A percentile compares a stretch with the other conserved stretches of the same genome.
These are phyloP conservation scores for Fennellomyces sp. DNA, from an alignment of 371 early-diverging fungal genomes.

Conservation along the genomic window DNA sequence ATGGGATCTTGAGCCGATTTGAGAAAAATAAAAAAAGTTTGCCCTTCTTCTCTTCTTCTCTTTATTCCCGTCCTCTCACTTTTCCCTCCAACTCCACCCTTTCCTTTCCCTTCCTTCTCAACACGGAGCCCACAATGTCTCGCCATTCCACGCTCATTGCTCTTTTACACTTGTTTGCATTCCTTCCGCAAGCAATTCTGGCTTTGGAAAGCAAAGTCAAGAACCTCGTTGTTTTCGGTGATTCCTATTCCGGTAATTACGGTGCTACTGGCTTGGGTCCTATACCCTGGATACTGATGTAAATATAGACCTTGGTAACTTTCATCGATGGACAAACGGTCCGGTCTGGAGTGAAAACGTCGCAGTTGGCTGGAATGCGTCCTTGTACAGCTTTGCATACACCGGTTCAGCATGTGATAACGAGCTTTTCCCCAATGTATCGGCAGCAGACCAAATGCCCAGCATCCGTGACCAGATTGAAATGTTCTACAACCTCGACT, in stretches of 20 bases:
- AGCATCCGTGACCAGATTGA: slow-evolving; percentile 50
- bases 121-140: background rate
- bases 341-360: slow-evolving; percentile 51
- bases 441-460: slow-evolving; percentile 24
- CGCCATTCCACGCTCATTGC: slow-evolving; percentile 3
- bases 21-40: background rate
- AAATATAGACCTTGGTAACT: slow-evolving; percentile 45
- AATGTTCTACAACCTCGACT: slow-evolving; percentile 30
- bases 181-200: background rate
- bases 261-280: too few relatives aligned
- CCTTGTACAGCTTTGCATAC: slow-evolving; percentile 44
- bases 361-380: slow-evolving; percentile 44
- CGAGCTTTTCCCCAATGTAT: slow-evolving; percentile 25
- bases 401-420: slow-evolving; percentile 47
- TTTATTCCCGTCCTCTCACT: background rate
- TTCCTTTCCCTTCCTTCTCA: slow-evolving; percentile 1
- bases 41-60: background rate
- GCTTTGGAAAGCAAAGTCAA: slow-evolving; percentile 16
- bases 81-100: slow-evolving; percentile 1
- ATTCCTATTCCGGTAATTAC: slow-evolving; percentile 50
- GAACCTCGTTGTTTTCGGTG: slow-evolving; percentile 50
- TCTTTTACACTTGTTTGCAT: background rate
- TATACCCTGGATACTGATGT: too few relatives aligned
- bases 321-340: slow-evolving; percentile 41
- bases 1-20: background rate